Evolutionary conservation across 441 rosid species (phyloP).

Genomic region (Jatropha podagrica): DNA sequence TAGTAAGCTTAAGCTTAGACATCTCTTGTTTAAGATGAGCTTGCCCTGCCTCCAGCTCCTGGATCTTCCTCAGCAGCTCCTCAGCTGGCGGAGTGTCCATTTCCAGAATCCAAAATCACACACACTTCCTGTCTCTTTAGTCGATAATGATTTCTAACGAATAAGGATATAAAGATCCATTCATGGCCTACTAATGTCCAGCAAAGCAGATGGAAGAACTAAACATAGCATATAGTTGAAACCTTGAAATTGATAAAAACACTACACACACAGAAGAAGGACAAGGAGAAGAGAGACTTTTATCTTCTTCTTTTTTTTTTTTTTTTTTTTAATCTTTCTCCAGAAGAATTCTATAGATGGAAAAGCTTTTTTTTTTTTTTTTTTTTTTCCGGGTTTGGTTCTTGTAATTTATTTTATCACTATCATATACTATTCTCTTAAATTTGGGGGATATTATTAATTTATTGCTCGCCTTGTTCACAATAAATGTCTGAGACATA

Average conservation of each 20-base stretch:
- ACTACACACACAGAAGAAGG: no score
- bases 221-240: not conserved
- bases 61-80: constrained; percentile 78
- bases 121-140: not conserved
- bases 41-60: constrained; percentile 86
- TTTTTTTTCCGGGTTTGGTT: not conserved
- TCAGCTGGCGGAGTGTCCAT: constrained; percentile 76
- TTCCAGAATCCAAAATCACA: constrained; percentile 8
- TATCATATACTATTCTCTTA: not conserved
- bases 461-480: not conserved
- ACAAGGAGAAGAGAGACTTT: not conserved
- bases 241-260: not conserved
- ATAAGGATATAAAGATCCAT: constrained; percentile 8
- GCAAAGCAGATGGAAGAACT: not conserved
- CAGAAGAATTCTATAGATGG: not conserved
- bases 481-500: no score
- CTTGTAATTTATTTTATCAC: not conserved
- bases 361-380: constrained; percentile 8
- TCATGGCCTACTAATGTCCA: not conserved
- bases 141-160: not conserved
- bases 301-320: not conserved
- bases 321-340: constrained; percentile 5
- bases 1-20: constrained; percentile 59
- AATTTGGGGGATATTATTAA: not conserved
- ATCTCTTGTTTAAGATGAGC: constrained; percentile 77